Evolutionary conservation across 495 filamentous ascomycete species (phyloP).

Genomic region (Geoglossum glabrum): DNA sequence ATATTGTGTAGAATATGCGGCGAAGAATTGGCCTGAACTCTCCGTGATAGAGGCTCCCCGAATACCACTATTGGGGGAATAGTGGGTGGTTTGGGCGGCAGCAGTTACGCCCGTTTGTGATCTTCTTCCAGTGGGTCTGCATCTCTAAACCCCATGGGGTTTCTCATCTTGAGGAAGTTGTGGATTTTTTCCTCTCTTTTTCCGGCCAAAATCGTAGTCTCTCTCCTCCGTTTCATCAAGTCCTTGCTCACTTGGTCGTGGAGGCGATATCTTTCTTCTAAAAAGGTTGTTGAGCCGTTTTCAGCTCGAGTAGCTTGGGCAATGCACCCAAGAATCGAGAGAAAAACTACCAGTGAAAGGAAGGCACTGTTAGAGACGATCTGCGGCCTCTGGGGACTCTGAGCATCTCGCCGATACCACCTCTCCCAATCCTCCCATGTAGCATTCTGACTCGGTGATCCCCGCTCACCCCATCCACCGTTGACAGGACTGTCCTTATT

Average conservation of each 20-base stretch:
- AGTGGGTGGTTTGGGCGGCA: slow-evolving; percentile 13
- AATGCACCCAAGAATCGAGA: slow-evolving; percentile 44
- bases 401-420: slow-evolving; percentile 42
- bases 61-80: slow-evolving; percentile 12
- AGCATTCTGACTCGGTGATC: slow-evolving; percentile 53
- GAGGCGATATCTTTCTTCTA: slow-evolving; percentile 40
- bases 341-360: slow-evolving; percentile 38
- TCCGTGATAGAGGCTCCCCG: neutral
- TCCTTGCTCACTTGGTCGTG: slow-evolving; percentile 42
- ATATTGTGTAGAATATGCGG: too few species aligned
- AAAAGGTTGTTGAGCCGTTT: slow-evolving; percentile 29
- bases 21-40: neutral
- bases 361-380: slow-evolving; percentile 63
- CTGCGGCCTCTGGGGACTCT: slow-evolving; percentile 32
- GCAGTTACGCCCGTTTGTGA: slow-evolving; percentile 13
- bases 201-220: slow-evolving; percentile 25
- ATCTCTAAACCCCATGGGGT: slow-evolving; percentile 18
- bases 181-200: slow-evolving; percentile 44
- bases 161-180: slow-evolving; percentile 49
- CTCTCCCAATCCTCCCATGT: slow-evolving; percentile 99
- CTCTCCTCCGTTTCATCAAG: slow-evolving; percentile 33
- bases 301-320: slow-evolving; percentile 46
- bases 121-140: slow-evolving; percentile 11
- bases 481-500: neutral
- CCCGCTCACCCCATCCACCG: neutral